A percentile compares a stretch with the other conserved stretches of the same genome.
phyloP scores from a whole-genome alignment of 345 rosid species.

The Passiflora organensis region DNA sequence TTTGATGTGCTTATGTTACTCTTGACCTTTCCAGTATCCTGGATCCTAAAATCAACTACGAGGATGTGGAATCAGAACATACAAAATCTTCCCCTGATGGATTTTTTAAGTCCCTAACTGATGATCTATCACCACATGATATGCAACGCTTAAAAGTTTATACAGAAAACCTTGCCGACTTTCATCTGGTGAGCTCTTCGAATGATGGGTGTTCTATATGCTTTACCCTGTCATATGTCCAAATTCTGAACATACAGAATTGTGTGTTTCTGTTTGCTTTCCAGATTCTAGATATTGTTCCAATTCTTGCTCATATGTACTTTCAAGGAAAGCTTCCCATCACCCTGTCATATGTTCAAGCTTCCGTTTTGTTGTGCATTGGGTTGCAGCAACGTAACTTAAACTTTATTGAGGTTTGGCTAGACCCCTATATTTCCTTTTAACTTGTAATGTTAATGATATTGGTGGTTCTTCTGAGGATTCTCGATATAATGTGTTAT shows the following conservation, averaged over 20 bases:
- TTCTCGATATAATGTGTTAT: conserved; percentile 17
- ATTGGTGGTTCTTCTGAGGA: not conserved
- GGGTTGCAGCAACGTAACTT: conserved; percentile 77
- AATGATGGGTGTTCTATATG: not conserved
- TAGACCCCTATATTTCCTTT: too few species aligned
- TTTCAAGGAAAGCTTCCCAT: conserved; percentile 81
- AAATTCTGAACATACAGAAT: too few species aligned
- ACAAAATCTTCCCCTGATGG: conserved; percentile 36
- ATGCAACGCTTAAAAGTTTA: conserved; percentile 66
- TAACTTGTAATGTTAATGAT: not conserved
- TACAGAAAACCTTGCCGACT: conserved; percentile 61
- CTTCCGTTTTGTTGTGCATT: conserved; percentile 72
- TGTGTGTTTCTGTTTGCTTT: conserved; percentile 7
- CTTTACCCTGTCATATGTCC: not conserved
- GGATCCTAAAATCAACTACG: conserved; percentile 76
- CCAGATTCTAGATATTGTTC: conserved; percentile 64
- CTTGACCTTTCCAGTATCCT: conserved; percentile 53
- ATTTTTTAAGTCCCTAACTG: conserved; percentile 42
- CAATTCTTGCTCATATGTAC: conserved; percentile 63
- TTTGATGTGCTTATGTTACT: conserved; percentile 18
- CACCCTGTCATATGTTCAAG: conserved; percentile 67
- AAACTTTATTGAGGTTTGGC: conserved; percentile 58
- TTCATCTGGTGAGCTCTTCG: conserved; percentile 49
- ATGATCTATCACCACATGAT: conserved; percentile 52
- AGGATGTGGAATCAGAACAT: conserved; percentile 26